Percentiles rank a stretch among this genome's conserved stretches.
Evolutionary conservation across 768 basidiomycete genomes (phyloP).

Genomic region (Trametes coccinea): DNA sequence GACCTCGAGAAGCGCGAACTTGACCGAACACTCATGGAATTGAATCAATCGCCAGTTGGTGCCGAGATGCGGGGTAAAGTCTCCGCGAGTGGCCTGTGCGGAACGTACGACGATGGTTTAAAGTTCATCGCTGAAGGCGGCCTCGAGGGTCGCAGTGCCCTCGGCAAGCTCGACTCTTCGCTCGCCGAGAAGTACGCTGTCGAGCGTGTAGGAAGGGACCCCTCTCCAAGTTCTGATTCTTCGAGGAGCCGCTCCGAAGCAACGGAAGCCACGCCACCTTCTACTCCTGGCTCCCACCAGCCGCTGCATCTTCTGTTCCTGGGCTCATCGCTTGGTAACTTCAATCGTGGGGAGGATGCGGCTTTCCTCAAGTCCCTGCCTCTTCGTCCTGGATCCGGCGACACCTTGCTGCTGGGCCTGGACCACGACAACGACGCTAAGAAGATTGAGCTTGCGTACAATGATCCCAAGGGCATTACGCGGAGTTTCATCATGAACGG

Average conservation of each 20-base stretch:
- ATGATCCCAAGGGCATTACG: constrained; percentile 76
- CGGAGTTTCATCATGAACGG: constrained; percentile 86
- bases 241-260: constrained; percentile 16
- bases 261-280: constrained; percentile 36
- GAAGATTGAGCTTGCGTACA: constrained; percentile 84
- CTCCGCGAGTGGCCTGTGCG: constrained; percentile 80
- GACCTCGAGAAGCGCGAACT: constrained; percentile 90
- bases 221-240: constrained; percentile 42
- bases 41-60: constrained; percentile 66
- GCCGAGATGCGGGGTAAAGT: constrained; percentile 67
- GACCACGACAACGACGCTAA: constrained; percentile 76
- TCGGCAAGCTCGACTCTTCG: constrained; percentile 14
- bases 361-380: constrained; percentile 80
- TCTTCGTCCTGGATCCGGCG: constrained; percentile 68
- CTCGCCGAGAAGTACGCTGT: constrained; percentile 21
- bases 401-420: constrained; percentile 88
- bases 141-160: constrained; percentile 36
- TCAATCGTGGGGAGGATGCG: constrained; percentile 65
- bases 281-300: constrained; percentile 47
- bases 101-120: constrained; percentile 88
- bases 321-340: constrained; percentile 92
- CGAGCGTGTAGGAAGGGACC: constrained; percentile 28
- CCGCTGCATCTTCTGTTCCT: constrained; percentile 88
- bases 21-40: constrained; percentile 69
- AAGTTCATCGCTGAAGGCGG: constrained; percentile 73